Percentiles rank a stretch among this genome's conserved stretches.
Conservation (phyloP, 1,139 yeast species). For the Blastobotrys proliferans region DNA sequence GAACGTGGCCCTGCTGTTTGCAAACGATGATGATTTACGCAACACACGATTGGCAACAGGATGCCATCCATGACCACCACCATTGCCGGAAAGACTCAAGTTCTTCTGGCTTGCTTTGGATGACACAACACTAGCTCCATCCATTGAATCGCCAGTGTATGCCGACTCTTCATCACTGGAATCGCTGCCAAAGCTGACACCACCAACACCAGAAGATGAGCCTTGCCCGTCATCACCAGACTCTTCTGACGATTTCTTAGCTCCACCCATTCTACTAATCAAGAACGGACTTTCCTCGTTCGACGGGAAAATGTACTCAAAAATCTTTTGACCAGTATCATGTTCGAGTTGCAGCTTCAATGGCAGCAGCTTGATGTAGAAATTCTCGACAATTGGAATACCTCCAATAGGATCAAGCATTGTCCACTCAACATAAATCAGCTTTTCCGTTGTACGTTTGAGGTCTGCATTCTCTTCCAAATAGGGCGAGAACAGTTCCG, state of each 20-base stretch:
- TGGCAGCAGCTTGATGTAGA: conserved; percentile 55
- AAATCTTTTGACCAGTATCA: conserved; percentile 55
- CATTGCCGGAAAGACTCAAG: too few species aligned
- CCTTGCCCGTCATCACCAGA: conserved; percentile 13
- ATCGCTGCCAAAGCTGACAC: not conserved
- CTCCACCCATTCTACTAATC: conserved; percentile 15
- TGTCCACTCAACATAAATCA: conserved; percentile 64
- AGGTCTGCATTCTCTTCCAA: conserved; percentile 19
- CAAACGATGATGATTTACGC: conserved; percentile 7
- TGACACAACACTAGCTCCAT: conserved; percentile 5
- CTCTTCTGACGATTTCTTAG: conserved; percentile 13
- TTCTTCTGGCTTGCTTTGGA: not conserved
- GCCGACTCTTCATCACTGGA: conserved; percentile 2
- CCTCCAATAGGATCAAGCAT: conserved; percentile 84
- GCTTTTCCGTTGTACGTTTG: conserved; percentile 27
- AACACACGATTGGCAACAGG: conserved; percentile 6
- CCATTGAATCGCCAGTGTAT: conserved; percentile 8
- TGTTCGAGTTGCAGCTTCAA: conserved; percentile 70
- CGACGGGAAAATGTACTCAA: conserved; percentile 62
- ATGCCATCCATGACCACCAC: too few species aligned
- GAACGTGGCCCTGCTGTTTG: conserved; percentile 1
- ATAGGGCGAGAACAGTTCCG: conserved; percentile 65
- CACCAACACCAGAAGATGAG: conserved; percentile 11
- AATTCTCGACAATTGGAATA: conserved; percentile 58
- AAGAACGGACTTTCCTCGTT: conserved; percentile 27